Evolutionary conservation across 2,329 filamentous ascomycete genomes (phyloP), one percentile per base, ranked within the genome.

Genomic region (Leptographium galeiforme): DNA sequence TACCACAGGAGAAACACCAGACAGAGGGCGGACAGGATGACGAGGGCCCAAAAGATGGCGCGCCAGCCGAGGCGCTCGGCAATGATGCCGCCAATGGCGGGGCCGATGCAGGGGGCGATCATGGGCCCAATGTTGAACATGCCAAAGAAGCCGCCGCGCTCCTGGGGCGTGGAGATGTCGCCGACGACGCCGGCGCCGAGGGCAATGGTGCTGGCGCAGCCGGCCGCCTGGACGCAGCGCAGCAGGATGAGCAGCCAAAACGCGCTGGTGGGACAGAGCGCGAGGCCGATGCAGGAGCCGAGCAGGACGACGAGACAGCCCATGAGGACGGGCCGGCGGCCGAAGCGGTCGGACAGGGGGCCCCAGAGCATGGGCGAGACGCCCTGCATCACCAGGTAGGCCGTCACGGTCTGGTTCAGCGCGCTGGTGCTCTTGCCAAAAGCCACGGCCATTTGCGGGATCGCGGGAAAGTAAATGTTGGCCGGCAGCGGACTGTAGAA

Each of bases 1-100:
- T 84, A 81, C 6, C 81, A 66, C 2, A 82, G 60, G 3, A 57
- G 40, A 7, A 56, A 36, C 13, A 55, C 4, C 16, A 56, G 39
- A 11, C 56, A 57, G 2, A 57, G 43, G 1, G 44, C 54, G 6
- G 56, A 54, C 48, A 54, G 48, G 40, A 57, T 55, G 10, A 55
- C 53, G 16, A 56, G 48, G 10, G 57, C 52, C 54, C 56, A 56
- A 34, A 59, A 59, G 30, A 56, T 51, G 38, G 46, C 51, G 2
- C 57, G 53, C 57, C 57, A 59, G 18, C 54, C 54, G 16, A 57
- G 47, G 11, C 51, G 45, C 47, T 57, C 45, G 14, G 51, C 52
- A 13, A 59, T 39, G 7, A 55, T 55, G n/a, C 52, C 55, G 40
- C 68, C 70, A 25, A 59, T 52, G 34, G 56, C 54, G 0, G 57